Base-by-base conservation (phyloP, 2,329 filamentous ascomycete species). In the Calonectria fujianensis region DNA sequence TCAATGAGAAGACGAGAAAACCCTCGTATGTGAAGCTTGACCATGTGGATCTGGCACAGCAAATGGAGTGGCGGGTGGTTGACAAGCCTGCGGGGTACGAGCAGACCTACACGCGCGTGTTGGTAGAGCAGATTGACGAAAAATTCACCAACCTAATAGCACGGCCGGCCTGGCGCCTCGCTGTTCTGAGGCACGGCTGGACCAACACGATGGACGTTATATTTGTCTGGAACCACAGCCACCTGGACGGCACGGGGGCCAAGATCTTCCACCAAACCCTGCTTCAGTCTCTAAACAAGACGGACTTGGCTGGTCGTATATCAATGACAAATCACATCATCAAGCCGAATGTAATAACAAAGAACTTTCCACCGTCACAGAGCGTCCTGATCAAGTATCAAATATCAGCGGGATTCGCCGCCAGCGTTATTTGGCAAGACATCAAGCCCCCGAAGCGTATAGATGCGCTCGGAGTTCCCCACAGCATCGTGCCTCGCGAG, bases 201-300 rank as follows among this genome's bases (percentile, higher is more conserved):
- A 59, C 54, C 10, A 65, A 72, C 29, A 2, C 57, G 8, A 51
- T 76, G 4, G 74, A 76, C 6, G 39, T 72, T 29, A 67, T 76
- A 45, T 74, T 74, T 52, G 48, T 69, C 37, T 76, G 74, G 74
- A 67, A 72, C n/a, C 74, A 76, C 31, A 31, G 31, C 31, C 71
- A 67, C 59, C n/a, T 24, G 0, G 74, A 76, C n/a, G 74, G 74
- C 29, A 74, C 69, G 7, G 72, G 74, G 18, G 74, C 63, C 16
- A 76, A 74, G 24, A 74, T 76, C 51, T 76, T 76, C 50, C 74
- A 76, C 68, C 24, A 76, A 32, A 69, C 74, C 18, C 45, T 76
- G 51, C 65, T 76, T 7, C 50, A 59, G 27, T 74, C 74, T 1
- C 50, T 76, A 6, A 74, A 74, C 61, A 52, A 29, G 13, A 16